Percentiles rank a stretch among this genome's conserved stretches.
These are phyloP conservation scores for Toxicodendron radicans DNA, from an alignment of 345 rosid genomes.

Conservation along the genomic window DNA sequence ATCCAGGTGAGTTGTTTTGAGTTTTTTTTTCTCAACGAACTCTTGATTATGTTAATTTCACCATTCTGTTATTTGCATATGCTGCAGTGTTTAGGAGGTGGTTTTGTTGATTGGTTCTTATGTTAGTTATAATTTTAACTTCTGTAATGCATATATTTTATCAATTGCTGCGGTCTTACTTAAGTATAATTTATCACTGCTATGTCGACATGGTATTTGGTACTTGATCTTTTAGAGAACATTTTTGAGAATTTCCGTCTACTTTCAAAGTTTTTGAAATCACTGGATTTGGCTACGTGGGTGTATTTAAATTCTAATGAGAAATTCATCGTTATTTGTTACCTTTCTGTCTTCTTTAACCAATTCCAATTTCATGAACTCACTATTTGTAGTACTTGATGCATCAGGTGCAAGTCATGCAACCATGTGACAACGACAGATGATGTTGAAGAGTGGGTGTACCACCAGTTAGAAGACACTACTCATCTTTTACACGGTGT, in stretches of 20 bases:
- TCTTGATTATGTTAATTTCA: neutral
- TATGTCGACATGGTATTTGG: no score
- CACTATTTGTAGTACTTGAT: neutral
- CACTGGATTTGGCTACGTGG: neutral
- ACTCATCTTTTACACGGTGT: conserved; percentile 71
- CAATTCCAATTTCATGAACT: neutral
- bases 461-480: conserved; percentile 61
- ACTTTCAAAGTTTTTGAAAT: neutral
- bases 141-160: neutral
- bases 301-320: neutral
- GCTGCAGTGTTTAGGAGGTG: neutral
- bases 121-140: neutral
- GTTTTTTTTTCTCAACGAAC: neutral
- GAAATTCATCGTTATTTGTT: neutral
- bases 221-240: no score
- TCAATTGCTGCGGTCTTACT: neutral
- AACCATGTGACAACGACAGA: conserved; percentile 42
- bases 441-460: conserved; percentile 63
- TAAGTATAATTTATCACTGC: neutral
- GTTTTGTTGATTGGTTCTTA: neutral
- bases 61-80: no score
- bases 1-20: conserved; percentile 38
- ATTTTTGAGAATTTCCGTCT: no score
- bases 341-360: neutral
- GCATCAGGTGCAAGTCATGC: conserved; percentile 54